These are phyloP conservation scores for Reticulascus tulasneorum DNA, from an alignment of 2,329 filamentous ascomycete genomes.

Conservation along the genomic window DNA sequence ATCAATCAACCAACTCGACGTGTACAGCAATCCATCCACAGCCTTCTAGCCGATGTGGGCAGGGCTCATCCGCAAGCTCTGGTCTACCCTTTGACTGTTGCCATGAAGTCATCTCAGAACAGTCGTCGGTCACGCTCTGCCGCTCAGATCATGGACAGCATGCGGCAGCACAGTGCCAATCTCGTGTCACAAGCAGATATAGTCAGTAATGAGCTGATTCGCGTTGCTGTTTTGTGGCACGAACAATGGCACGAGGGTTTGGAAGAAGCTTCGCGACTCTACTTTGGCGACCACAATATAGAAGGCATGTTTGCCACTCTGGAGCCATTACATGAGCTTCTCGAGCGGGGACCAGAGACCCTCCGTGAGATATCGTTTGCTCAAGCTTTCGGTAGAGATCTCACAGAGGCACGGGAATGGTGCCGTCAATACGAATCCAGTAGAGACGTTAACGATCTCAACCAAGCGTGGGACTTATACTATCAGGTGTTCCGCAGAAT, in stretches of 20 bases:
- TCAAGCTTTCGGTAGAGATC: conserved; percentile 92
- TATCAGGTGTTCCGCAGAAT: conserved; percentile 98
- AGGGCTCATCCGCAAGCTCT: conserved; percentile 92
- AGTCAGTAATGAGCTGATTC: conserved; percentile 93
- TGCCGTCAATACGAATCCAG: conserved; percentile 87
- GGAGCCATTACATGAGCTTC: conserved; percentile 83
- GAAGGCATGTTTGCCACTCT: conserved; percentile 95
- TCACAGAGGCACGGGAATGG: conserved; percentile 93
- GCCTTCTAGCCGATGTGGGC: conserved; percentile 86
- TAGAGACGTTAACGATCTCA: conserved; percentile 89
- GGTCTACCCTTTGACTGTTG: conserved; percentile 94
- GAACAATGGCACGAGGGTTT: conserved; percentile 98
- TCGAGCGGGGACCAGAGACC: conserved; percentile 89
- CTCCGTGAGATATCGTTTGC: conserved; percentile 95
- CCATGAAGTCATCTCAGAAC: conserved; percentile 88
- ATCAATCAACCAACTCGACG: conserved; percentile 93
- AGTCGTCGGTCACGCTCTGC: conserved; percentile 82
- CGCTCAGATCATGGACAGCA: conserved; percentile 92
- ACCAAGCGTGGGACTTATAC: conserved; percentile 98
- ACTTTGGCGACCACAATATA: conserved; percentile 97
- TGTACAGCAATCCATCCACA: conserved; percentile 87
- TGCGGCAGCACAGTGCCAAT: conserved; percentile 89
- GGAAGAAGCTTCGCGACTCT: conserved; percentile 91
- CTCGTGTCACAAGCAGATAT: conserved; percentile 93
- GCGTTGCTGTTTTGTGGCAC: conserved; percentile 96